Evolutionary conservation across 1,139 yeast genomes (phyloP).

Genomic region (Zhuliangozyma blackwelliae): DNA sequence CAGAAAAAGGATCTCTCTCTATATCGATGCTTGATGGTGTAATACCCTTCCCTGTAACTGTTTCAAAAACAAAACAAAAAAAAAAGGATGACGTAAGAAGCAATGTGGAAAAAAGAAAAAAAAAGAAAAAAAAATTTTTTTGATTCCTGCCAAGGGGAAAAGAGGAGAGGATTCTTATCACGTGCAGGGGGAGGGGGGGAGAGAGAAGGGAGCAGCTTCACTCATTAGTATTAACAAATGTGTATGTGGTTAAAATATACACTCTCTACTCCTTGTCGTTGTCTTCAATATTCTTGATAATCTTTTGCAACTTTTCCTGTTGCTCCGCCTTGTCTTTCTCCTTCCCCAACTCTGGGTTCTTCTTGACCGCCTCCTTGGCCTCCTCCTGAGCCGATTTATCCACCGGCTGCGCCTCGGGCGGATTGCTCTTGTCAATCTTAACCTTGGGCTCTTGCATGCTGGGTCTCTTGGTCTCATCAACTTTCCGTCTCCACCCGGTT

Average conservation of each 20-base stretch:
- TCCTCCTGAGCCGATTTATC: conserved; percentile 37
- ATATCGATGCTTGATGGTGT: no score
- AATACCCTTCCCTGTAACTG: no score
- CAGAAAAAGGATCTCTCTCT: no score
- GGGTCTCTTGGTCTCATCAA: conserved; percentile 16
- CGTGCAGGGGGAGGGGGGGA: neutral
- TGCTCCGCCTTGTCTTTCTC: conserved; percentile 23
- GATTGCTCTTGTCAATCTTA: conserved; percentile 26
- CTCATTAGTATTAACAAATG: neutral
- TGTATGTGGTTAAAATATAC: no score
- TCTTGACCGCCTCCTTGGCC: conserved; percentile 31
- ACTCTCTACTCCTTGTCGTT: neutral
- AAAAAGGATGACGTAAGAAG: neutral
- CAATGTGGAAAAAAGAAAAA: neutral
- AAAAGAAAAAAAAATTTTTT: neutral
- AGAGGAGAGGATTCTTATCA: no score
- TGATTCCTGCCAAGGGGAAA: no score
- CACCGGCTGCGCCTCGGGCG: conserved; percentile 44
- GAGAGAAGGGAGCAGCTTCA: neutral
- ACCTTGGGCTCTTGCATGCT: conserved; percentile 15
- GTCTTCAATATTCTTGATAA: conserved; percentile 13
- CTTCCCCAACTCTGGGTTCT: conserved; percentile 26
- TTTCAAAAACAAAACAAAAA: no score
- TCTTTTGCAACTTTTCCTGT: conserved; percentile 23
- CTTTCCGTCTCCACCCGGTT: conserved; percentile 59